Conservation (phyloP, 768 basidiomycete genomes). For the Agaricus subrufescens region DNA sequence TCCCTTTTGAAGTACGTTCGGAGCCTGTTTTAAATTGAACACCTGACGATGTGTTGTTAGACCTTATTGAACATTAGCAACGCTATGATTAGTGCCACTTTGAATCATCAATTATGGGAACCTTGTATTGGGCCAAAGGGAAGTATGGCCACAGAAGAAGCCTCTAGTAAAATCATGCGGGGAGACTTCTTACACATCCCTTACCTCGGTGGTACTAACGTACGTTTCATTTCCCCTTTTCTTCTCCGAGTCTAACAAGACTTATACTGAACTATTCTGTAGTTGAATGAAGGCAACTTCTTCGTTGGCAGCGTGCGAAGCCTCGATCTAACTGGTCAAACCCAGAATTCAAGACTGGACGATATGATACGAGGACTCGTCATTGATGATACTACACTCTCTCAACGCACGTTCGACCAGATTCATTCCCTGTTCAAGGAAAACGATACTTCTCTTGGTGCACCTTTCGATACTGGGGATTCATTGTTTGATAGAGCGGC, state of each 20-base stretch:
- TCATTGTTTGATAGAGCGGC: slow-evolving; percentile 51
- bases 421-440: slow-evolving; percentile 41
- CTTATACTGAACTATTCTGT: neutral
- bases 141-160: slow-evolving; percentile 41
- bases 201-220: slow-evolving; percentile 52
- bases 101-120: slow-evolving; percentile 57
- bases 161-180: slow-evolving; percentile 38
- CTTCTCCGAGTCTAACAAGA: neutral
- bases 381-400: slow-evolving; percentile 47
- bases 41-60: slow-evolving; percentile 20
- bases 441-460: slow-evolving; percentile 42
- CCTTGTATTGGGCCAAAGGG: slow-evolving; percentile 48
- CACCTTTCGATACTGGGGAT: slow-evolving; percentile 55
- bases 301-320: slow-evolving; percentile 36
- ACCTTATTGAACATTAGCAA: slow-evolving; percentile 44
- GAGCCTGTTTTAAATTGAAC: neutral
- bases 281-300: slow-evolving; percentile 52
- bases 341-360: slow-evolving; percentile 40
- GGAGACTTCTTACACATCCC: slow-evolving; percentile 52
- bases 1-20: slow-evolving; percentile 36
- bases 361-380: slow-evolving; percentile 44
- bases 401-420: slow-evolving; percentile 30
- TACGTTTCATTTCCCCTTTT: slow-evolving; percentile 11
- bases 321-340: slow-evolving; percentile 31
- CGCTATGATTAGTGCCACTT: slow-evolving; percentile 34